phyloP scores from a whole-genome alignment of 441 rosid species.

The Eutrema salsugineum region DNA sequence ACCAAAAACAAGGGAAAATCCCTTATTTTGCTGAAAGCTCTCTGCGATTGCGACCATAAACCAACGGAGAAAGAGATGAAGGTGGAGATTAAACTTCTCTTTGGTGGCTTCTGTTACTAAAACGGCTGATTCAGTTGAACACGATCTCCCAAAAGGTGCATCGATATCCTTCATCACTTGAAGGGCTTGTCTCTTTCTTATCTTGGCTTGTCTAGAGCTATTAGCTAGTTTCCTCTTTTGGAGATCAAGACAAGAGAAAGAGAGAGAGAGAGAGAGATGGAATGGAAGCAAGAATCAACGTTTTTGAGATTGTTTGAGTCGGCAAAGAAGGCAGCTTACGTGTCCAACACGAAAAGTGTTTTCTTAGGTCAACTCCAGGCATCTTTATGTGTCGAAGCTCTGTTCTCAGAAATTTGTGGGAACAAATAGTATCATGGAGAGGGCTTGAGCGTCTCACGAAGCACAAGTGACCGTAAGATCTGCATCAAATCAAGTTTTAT shows the following conservation, averaged over 20 bases:
- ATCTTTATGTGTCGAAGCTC: neutral
- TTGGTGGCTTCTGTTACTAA: neutral
- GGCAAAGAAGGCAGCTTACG: neutral
- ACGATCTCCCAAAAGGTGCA: neutral
- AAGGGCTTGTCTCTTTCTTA: neutral
- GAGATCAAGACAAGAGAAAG: too few species aligned
- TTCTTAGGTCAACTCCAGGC: neutral
- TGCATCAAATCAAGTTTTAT: neutral
- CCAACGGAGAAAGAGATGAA: neutral
- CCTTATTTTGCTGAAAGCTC: neutral
- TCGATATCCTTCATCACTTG: neutral
- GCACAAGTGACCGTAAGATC: neutral
- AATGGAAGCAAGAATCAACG: neutral
- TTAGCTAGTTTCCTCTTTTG: neutral
- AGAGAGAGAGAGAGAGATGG: neutral
- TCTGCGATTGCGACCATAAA: neutral
- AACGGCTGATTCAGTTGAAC: neutral
- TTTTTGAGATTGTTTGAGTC: neutral
- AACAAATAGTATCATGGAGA: neutral
- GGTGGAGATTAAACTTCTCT: neutral
- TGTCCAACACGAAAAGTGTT: neutral
- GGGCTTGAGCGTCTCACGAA: neutral
- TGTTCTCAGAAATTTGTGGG: neutral
- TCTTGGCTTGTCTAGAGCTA: neutral
- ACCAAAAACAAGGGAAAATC: neutral